phyloP scores from a whole-genome alignment of 129 eudicot genomes.

The Mikania micrantha region DNA sequence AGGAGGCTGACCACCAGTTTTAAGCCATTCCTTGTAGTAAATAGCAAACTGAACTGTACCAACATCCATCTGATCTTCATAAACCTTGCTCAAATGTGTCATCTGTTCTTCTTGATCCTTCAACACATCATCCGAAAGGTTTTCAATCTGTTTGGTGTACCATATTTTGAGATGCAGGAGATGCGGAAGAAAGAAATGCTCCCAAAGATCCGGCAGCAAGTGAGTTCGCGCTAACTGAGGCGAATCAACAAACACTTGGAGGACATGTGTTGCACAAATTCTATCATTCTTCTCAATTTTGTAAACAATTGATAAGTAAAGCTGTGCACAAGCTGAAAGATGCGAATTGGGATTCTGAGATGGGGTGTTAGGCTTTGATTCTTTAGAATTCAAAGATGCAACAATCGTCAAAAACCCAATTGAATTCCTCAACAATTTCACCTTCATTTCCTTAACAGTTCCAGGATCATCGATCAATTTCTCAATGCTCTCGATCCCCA shows the following conservation, averaged over 20 bases:
- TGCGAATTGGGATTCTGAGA: constrained; percentile 41
- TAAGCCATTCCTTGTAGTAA: constrained; percentile 77
- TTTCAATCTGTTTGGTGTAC: constrained; percentile 41
- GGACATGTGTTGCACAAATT: constrained; percentile 50
- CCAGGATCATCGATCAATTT: constrained; percentile 42
- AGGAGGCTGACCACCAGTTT: constrained; percentile 61
- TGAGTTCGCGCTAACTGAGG: constrained; percentile 58
- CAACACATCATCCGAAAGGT: constrained; percentile 17
- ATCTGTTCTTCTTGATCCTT: constrained; percentile 36
- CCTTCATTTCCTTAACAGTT: constrained; percentile 35
- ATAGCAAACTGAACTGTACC: constrained; percentile 62
- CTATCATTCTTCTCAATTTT: constrained; percentile 61
- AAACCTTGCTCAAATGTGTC: constrained; percentile 34
- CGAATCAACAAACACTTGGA: constrained; percentile 63
- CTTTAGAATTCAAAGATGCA: constrained; percentile 41
- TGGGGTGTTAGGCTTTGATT: constrained; percentile 35
- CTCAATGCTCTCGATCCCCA: constrained; percentile 62
- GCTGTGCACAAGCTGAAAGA: constrained; percentile 67
- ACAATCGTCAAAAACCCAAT: constrained; percentile 49
- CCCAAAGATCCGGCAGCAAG: constrained; percentile 78
- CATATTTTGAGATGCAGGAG: constrained; percentile 72
- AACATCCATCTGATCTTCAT: constrained; percentile 46
- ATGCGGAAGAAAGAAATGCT: constrained; percentile 77
- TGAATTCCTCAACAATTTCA: constrained; percentile 35
- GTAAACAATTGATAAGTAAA: constrained; percentile 62